Conservation (phyloP, 2,329 filamentous ascomycete genomes). For the Paraconiothyrium sp. region DNA sequence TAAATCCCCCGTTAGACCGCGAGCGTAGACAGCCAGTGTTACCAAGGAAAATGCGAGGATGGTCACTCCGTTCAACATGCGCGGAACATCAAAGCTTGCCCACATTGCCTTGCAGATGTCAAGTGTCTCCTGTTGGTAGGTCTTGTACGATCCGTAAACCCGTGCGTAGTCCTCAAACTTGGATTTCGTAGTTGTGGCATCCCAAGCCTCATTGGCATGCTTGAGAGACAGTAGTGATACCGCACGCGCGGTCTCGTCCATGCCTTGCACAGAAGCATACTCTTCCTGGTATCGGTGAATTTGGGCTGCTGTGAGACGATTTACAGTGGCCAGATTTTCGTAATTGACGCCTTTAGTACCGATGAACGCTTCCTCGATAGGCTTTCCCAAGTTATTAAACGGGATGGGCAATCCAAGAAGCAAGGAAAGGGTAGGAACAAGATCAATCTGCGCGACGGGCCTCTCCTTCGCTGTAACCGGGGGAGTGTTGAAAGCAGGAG, state of each 20-base stretch:
- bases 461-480: conserved; percentile 78
- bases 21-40: conserved; percentile 77
- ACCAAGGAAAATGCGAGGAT: conserved; percentile 75
- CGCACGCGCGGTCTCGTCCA: conserved; percentile 68
- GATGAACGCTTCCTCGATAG: conserved; percentile 93
- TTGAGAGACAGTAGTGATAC: conserved; percentile 68
- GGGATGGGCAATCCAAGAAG: conserved; percentile 92
- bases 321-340: conserved; percentile 79
- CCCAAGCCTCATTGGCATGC: conserved; percentile 65
- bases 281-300: conserved; percentile 88
- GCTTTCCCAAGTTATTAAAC: conserved; percentile 92
- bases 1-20: conserved; percentile 63
- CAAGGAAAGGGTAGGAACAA: conserved; percentile 90
- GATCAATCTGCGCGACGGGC: conserved; percentile 86
- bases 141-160: conserved; percentile 67
- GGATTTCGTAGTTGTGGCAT: conserved; percentile 52
- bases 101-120: conserved; percentile 83
- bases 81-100: conserved; percentile 88
- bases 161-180: conserved; percentile 51
- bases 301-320: conserved; percentile 80
- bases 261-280: conserved; percentile 77
- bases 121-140: conserved; percentile 82
- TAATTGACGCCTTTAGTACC: conserved; percentile 75
- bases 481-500: conserved; percentile 65
- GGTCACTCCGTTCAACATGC: conserved; percentile 82